A percentile compares a stretch with the other conserved stretches of the same genome.
Evolutionary conservation across 805 yeast species (phyloP).

Genomic region (Zygosaccharomyces gambellarensis): DNA sequence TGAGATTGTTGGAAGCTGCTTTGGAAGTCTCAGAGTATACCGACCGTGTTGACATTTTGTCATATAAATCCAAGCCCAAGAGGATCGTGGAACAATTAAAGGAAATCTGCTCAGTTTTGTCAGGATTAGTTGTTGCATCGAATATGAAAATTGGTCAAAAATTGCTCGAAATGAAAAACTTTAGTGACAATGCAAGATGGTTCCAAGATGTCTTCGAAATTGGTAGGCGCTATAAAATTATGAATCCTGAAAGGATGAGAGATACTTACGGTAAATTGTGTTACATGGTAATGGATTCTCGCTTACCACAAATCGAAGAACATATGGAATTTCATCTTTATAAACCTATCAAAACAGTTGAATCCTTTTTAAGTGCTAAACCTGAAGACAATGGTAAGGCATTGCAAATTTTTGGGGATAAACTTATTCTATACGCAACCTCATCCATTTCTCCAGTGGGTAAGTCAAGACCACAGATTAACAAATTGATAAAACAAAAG

Average conservation of each 20-base stretch:
- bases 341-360: constrained; percentile 65
- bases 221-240: constrained; percentile 74
- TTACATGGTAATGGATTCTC: constrained; percentile 82
- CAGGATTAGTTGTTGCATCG: constrained; percentile 75
- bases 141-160: constrained; percentile 65
- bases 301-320: constrained; percentile 62
- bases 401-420: constrained; percentile 50
- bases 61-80: constrained; percentile 62
- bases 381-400: constrained; percentile 37
- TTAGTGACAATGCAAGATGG: constrained; percentile 68
- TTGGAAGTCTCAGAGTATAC: constrained; percentile 75
- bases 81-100: constrained; percentile 67
- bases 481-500: constrained; percentile 56
- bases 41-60: constrained; percentile 66
- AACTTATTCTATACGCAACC: constrained; percentile 56
- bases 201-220: constrained; percentile 66
- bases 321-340: constrained; percentile 73
- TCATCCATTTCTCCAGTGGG: constrained; percentile 59
- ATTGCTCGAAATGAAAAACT: constrained; percentile 61
- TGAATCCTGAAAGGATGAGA: constrained; percentile 80
- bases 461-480: constrained; percentile 49
- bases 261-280: constrained; percentile 74
- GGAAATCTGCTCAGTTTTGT: constrained; percentile 72
- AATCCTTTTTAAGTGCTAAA: constrained; percentile 41
- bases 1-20: constrained; percentile 69